Evolutionary conservation across 2,329 filamentous ascomycete genomes (phyloP).

Genomic region (Microcyclospora pomicola): DNA sequence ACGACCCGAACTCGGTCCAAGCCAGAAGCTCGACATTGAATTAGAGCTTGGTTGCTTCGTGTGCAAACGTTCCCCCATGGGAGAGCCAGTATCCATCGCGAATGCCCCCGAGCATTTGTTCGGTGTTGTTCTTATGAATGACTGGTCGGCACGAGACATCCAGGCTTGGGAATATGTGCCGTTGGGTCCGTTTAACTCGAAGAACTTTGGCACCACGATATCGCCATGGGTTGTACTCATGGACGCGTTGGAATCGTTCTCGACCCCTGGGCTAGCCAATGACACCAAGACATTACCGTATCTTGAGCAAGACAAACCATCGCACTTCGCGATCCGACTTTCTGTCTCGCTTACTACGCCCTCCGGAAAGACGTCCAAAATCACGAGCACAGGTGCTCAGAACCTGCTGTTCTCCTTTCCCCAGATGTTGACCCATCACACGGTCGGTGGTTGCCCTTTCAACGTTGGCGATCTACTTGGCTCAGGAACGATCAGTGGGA

Average conservation of each 20-base stretch:
- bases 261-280: conserved; percentile 40
- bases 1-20: conserved; percentile 48
- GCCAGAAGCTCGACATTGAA: conserved; percentile 61
- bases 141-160: conserved; percentile 75
- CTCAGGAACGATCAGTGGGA: conserved; percentile 65
- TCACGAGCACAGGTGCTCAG: conserved; percentile 47
- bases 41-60: conserved; percentile 68
- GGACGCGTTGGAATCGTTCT: conserved; percentile 60
- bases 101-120: conserved; percentile 61
- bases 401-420: conserved; percentile 71
- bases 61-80: conserved; percentile 49
- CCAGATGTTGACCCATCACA: conserved; percentile 71
- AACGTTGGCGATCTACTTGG: conserved; percentile 61
- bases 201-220: conserved; percentile 70
- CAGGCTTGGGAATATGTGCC: conserved; percentile 78
- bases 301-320: conserved; percentile 47
- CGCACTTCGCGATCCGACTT: conserved; percentile 55
- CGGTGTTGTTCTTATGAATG: conserved; percentile 70
- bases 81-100: conserved; percentile 47
- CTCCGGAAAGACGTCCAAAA: conserved; percentile 32
- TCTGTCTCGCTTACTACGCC: conserved; percentile 45
- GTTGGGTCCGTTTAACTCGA: conserved; percentile 67
- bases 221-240: conserved; percentile 66
- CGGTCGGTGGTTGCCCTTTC: conserved; percentile 61
- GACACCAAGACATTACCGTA: conserved; percentile 46